Conservation (phyloP, 768 basidiomycete genomes). For the Hysterangium stoloniferum region DNA sequence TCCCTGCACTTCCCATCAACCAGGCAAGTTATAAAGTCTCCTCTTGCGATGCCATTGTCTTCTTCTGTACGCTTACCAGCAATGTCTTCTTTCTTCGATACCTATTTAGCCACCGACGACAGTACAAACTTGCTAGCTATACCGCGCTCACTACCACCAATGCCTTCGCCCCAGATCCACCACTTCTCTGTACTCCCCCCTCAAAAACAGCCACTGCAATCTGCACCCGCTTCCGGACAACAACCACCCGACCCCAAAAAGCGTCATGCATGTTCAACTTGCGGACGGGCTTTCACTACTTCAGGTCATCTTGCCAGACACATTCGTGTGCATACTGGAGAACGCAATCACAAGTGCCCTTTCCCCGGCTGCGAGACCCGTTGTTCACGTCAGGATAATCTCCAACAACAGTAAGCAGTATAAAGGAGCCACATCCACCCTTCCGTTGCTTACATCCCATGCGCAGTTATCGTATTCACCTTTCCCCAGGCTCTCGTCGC, state of each 20-base stretch:
- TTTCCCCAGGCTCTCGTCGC: slow-evolving; percentile 71
- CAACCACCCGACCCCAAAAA: slow-evolving; percentile 1
- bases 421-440: not conserved
- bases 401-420: slow-evolving; percentile 51
- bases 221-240: not conserved
- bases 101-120: no score
- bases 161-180: not conserved
- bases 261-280: slow-evolving; percentile 57
- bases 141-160: no score
- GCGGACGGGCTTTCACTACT: slow-evolving; percentile 77
- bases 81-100: not conserved
- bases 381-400: slow-evolving; percentile 85
- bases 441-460: not conserved
- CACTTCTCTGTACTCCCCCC: not conserved
- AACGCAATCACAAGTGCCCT: slow-evolving; percentile 87
- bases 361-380: slow-evolving; percentile 93
- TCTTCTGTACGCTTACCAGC: not conserved
- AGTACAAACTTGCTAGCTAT: no score
- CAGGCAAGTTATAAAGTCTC: slow-evolving; percentile 3
- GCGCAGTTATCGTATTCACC: slow-evolving; percentile 68
- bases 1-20: no score
- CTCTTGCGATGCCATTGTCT: not conserved
- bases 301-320: slow-evolving; percentile 86
- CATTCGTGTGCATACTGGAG: slow-evolving; percentile 85
- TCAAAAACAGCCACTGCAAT: not conserved